Conservation (phyloP, 1,284 basidiomycete genomes). For the Ceratobasidium sp. region DNA sequence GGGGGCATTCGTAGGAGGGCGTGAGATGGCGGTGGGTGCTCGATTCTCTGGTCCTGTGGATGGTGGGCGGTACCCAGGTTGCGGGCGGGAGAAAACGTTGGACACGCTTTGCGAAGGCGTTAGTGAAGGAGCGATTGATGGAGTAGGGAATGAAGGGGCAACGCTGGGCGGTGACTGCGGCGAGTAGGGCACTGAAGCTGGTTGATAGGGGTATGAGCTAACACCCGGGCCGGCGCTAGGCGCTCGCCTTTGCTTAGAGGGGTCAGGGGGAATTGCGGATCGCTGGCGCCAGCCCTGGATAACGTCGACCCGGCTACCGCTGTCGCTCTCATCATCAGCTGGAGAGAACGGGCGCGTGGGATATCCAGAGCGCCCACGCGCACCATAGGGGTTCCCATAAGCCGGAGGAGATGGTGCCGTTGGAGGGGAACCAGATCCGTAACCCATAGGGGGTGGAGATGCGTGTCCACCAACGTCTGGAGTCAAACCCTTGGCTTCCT, state of each 20-base stretch:
- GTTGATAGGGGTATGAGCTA: conserved; percentile 27
- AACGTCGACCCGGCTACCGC: neutral
- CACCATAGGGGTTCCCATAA: neutral
- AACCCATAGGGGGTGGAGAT: conserved; percentile 11
- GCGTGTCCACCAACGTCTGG: conserved; percentile 9
- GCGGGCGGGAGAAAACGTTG: conserved; percentile 23
- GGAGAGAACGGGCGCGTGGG: neutral
- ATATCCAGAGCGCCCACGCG: conserved; percentile 18
- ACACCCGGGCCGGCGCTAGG: conserved; percentile 10
- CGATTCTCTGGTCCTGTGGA: conserved; percentile 1
- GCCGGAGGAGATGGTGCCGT: neutral
- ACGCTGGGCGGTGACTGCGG: conserved; percentile 6
- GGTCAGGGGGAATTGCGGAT: conserved; percentile 24
- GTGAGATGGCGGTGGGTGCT: neutral
- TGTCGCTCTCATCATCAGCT: neutral
- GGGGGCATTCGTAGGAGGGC: neutral
- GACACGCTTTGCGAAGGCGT: conserved; percentile 33
- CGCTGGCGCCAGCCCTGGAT: conserved; percentile 34
- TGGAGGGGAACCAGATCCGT: conserved; percentile 7
- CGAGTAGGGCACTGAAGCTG: conserved; percentile 2
- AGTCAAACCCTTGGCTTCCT: conserved; percentile 19
- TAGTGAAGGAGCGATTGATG: conserved; percentile 22
- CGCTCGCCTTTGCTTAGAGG: conserved; percentile 9
- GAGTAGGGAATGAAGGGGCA: conserved; percentile 7
- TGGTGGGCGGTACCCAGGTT: conserved; percentile 14